Percentiles rank a stretch among this genome's conserved stretches.
Evolutionary conservation across 257 asterid genomes (phyloP).

Genomic region (Linaria vulgaris): DNA sequence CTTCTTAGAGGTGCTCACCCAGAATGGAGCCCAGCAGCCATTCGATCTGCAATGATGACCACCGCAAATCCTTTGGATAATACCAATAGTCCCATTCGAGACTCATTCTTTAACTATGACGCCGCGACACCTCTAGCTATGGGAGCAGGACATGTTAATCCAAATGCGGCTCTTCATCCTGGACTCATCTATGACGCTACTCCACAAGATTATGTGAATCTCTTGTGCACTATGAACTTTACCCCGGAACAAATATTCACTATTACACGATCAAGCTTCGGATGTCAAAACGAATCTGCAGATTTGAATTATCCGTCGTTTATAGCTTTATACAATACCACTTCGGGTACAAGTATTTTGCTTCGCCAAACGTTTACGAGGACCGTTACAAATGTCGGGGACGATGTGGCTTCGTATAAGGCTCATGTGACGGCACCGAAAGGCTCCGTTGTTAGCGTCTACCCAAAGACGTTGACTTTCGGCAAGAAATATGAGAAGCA

Average conservation of each 20-base stretch:
- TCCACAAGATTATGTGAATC: constrained; percentile 36
- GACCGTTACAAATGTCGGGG: constrained; percentile 33
- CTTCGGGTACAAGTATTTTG: background rate
- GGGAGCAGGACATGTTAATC: constrained; percentile 37
- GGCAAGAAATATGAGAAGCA: constrained; percentile 28
- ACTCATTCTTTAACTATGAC: constrained; percentile 23
- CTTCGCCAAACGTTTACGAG: constrained; percentile 17
- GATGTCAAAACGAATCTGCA: constrained; percentile 17
- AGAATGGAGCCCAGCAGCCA: constrained; percentile 50
- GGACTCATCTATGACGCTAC: constrained; percentile 35
- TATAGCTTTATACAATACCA: constrained; percentile 29
- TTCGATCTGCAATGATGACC: constrained; percentile 45
- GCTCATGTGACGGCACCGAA: constrained; percentile 20
- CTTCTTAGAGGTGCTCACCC: constrained; percentile 46
- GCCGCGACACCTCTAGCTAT: constrained; percentile 33
- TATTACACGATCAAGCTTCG: constrained; percentile 30
- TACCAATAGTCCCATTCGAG: constrained; percentile 21
- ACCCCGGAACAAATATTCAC: constrained; percentile 30
- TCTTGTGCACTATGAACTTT: constrained; percentile 36
- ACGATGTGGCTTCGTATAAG: constrained; percentile 21
- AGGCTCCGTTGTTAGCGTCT: constrained; percentile 19
- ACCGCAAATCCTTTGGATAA: constrained; percentile 37
- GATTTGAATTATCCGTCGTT: constrained; percentile 37
- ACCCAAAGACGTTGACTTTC: constrained; percentile 16
- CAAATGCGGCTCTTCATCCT: constrained; percentile 32